Percentiles rank a stretch among this genome's conserved stretches.
Conservation (phyloP, 2,329 filamentous ascomycete genomes). For the Nothopassalora personata region DNA sequence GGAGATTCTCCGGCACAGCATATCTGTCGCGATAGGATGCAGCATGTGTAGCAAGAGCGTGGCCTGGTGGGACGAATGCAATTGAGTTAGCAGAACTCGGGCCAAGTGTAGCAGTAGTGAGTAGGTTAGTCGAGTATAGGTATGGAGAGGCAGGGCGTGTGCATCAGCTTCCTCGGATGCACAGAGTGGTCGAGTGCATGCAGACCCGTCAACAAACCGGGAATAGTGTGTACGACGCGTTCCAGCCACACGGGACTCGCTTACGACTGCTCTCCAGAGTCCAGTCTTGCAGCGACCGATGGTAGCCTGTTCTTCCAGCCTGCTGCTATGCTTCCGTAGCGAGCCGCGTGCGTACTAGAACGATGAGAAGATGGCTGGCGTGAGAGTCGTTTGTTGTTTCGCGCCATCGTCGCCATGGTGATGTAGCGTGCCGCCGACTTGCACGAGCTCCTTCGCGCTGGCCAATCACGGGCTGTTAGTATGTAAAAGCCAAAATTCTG, state of each 20-base stretch:
- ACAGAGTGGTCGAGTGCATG: background rate
- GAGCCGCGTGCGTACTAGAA: background rate
- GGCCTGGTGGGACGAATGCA: background rate
- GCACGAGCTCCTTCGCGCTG: no score
- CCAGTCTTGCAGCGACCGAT: background rate
- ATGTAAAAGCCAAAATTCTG: background rate
- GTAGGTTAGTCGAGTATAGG: background rate
- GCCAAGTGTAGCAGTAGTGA: background rate
- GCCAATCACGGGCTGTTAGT: no score
- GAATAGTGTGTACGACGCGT: background rate
- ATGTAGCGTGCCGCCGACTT: background rate
- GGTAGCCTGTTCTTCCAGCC: background rate
- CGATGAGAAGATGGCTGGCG: constrained; percentile 2
- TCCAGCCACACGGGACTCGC: background rate
- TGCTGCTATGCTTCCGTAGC: background rate
- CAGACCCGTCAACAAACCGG: background rate
- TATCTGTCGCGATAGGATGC: background rate
- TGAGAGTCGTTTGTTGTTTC: background rate
- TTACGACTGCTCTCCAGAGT: background rate
- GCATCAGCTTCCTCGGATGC: background rate
- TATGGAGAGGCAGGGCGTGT: background rate
- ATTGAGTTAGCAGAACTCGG: background rate
- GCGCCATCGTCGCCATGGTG: background rate
- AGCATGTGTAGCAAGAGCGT: constrained; percentile 1
- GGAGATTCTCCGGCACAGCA: constrained; percentile 2